Conservation (phyloP, 768 basidiomycete genomes). For the Leucocoprinus sp. region DNA sequence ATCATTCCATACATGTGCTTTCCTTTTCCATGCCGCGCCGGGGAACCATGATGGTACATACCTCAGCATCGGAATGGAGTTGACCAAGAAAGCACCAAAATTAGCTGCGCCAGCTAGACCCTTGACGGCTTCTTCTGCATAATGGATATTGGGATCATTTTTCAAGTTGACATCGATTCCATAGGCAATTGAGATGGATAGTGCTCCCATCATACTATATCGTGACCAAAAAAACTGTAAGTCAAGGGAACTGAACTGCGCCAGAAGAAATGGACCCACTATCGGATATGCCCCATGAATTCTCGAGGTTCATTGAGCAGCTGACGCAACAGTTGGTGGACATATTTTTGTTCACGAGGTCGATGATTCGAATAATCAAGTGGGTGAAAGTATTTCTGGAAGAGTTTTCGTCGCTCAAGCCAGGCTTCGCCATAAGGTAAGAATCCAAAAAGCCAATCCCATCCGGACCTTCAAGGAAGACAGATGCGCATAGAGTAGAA, state of each 20-base stretch:
- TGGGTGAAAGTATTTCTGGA: slow-evolving; percentile 17
- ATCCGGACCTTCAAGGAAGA: no score
- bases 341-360: slow-evolving; percentile 9
- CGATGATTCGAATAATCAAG: slow-evolving; percentile 1
- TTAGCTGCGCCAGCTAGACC: not conserved
- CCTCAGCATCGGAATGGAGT: slow-evolving; percentile 5
- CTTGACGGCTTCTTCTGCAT: not conserved
- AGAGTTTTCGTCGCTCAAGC: slow-evolving; percentile 16
- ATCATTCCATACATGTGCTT: not conserved
- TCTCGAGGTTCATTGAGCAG: not conserved
- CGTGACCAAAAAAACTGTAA: not conserved
- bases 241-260: slow-evolving; percentile 3
- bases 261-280: not conserved
- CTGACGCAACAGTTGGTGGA: slow-evolving; percentile 11
- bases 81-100: slow-evolving; percentile 2
- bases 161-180: slow-evolving; percentile 20
- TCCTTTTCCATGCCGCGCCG: slow-evolving; percentile 6
- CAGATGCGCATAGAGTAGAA: no score
- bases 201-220: slow-evolving; percentile 19
- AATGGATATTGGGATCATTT: slow-evolving; percentile 21
- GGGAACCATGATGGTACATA: slow-evolving; percentile 10
- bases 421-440: slow-evolving; percentile 16
- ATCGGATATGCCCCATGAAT: not conserved
- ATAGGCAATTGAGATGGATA: slow-evolving; percentile 22
- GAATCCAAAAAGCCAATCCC: slow-evolving; percentile 13